A percentile compares a stretch with the other conserved stretches of the same genome.
phyloP scores from a whole-genome alignment of 306 rosid species.

The Carpinus fangiana region DNA sequence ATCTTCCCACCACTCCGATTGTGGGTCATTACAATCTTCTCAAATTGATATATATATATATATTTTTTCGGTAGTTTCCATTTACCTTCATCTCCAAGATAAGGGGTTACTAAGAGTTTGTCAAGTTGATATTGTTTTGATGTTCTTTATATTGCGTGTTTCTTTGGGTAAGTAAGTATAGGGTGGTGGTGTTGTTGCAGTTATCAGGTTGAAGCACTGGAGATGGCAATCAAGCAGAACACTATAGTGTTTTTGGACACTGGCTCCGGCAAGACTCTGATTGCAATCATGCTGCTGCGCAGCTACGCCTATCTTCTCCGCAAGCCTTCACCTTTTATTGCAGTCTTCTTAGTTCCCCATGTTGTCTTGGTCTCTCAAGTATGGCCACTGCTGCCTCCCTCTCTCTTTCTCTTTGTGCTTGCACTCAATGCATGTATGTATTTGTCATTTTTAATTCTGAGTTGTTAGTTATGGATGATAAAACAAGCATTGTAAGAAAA shows the following conservation, averaged over 20 bases:
- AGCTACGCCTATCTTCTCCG: constrained; percentile 65
- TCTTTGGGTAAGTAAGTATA: neutral
- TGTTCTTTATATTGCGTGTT: neutral
- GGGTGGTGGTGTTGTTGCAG: constrained; percentile 36
- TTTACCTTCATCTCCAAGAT: neutral
- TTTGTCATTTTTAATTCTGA: neutral
- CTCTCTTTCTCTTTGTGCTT: neutral
- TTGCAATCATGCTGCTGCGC: constrained; percentile 84
- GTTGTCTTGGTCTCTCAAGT: constrained; percentile 86
- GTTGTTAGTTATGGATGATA: neutral
- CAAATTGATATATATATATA: neutral
- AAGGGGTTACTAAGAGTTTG: neutral
- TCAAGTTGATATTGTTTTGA: neutral
- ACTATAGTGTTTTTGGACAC: constrained; percentile 81
- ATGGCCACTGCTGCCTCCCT: constrained; percentile 10
- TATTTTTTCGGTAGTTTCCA: neutral
- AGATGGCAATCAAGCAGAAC: constrained; percentile 54
- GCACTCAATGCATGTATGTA: neutral
- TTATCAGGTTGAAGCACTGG: constrained; percentile 83
- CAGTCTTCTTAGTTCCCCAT: constrained; percentile 79
- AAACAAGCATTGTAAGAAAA: neutral
- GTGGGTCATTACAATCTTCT: neutral
- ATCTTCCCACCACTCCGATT: neutral
- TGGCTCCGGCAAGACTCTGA: constrained; percentile 89
- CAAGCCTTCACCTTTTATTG: constrained; percentile 62